A percentile compares a stretch with the other conserved stretches of the same genome.
These are phyloP conservation scores for Boletus bicolor DNA, from an alignment of 768 basidiomycete genomes.

Conservation along the genomic window DNA sequence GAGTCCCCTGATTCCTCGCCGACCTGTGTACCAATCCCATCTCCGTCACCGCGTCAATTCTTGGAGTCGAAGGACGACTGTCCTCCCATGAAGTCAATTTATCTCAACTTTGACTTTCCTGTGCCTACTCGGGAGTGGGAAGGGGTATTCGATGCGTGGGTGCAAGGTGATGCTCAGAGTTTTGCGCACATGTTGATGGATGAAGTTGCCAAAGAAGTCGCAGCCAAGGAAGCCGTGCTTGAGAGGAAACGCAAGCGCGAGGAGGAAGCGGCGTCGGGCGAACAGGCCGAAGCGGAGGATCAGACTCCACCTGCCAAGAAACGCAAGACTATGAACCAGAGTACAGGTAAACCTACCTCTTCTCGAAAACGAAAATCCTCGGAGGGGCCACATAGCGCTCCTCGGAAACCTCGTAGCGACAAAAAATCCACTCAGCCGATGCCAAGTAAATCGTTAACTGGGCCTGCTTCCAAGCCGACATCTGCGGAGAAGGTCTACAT, in stretches of 20 bases:
- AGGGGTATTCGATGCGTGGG: constrained; percentile 86
- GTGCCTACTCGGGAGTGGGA: constrained; percentile 85
- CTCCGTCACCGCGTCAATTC: constrained; percentile 45
- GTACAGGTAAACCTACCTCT: constrained; percentile 13
- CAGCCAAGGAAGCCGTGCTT: constrained; percentile 48
- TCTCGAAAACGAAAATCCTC: constrained; percentile 26
- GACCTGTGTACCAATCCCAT: constrained; percentile 40
- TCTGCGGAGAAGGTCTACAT: constrained; percentile 26
- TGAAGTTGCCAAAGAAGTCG: constrained; percentile 55
- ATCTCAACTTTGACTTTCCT: constrained; percentile 85
- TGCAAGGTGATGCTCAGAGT: constrained; percentile 81
- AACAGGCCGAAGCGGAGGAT: constrained; percentile 9
- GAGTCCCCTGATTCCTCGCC: constrained; percentile 26
- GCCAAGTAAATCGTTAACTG: constrained; percentile 14
- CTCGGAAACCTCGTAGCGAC: constrained; percentile 32
- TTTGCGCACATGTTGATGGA: constrained; percentile 63
- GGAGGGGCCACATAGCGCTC: constrained; percentile 17
- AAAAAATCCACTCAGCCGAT: constrained; percentile 11
- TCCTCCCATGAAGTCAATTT: constrained; percentile 62
- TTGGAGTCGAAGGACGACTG: constrained; percentile 42
- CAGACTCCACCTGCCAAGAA: constrained; percentile 24
- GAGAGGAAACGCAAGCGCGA: constrained; percentile 60
- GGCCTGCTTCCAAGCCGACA: constrained; percentile 20
- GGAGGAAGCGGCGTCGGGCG: constrained; percentile 36
- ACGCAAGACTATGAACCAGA: constrained; percentile 19